A percentile compares a stretch with the other conserved stretches of the same genome.
Evolutionary conservation across 495 filamentous ascomycete species (phyloP).

Genomic region (Viridothelium virens): DNA sequence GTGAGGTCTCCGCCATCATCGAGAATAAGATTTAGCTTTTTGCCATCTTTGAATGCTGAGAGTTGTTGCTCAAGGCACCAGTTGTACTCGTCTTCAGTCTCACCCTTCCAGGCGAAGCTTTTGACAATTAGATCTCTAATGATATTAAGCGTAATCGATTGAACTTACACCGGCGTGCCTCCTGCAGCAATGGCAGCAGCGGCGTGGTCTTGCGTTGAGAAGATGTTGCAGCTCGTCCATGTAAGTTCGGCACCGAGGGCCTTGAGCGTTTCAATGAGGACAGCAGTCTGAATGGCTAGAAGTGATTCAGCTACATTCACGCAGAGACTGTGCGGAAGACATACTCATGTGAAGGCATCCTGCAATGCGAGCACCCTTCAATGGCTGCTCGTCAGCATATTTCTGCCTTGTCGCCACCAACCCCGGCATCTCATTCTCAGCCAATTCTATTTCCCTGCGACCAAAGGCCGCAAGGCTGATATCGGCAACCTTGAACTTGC

Average conservation of each 20-base stretch:
- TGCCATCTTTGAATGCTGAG: conserved; percentile 87
- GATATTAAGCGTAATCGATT: not conserved
- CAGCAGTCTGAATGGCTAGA: conserved; percentile 91
- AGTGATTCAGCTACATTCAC: conserved; percentile 21
- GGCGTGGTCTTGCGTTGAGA: conserved; percentile 97
- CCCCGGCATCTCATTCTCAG: conserved; percentile 98
- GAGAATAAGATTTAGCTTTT: conserved; percentile 96
- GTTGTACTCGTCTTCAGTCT: conserved; percentile 99
- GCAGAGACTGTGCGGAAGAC: conserved; percentile 20
- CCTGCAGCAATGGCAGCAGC: conserved; percentile 92
- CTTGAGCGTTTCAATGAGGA: conserved; percentile 94
- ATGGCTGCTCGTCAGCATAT: conserved; percentile 87
- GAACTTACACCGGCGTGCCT: conserved; percentile 75
- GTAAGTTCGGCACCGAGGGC: conserved; percentile 95
- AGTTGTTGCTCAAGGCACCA: conserved; percentile 99
- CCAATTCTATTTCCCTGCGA: conserved; percentile 96
- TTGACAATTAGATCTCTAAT: conserved; percentile 20
- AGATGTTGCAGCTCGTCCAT: conserved; percentile 97
- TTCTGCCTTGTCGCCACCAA: conserved; percentile 89
- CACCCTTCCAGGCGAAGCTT: conserved; percentile 98
- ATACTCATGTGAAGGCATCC: conserved; percentile 98
- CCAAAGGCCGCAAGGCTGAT: conserved; percentile 95
- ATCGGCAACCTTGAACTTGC: conserved; percentile 78
- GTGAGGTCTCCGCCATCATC: conserved; percentile 98
- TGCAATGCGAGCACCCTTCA: conserved; percentile 80